Conservation (phyloP, 2,329 filamentous ascomycete genomes). For the Allantophomopsis cytisporea region DNA sequence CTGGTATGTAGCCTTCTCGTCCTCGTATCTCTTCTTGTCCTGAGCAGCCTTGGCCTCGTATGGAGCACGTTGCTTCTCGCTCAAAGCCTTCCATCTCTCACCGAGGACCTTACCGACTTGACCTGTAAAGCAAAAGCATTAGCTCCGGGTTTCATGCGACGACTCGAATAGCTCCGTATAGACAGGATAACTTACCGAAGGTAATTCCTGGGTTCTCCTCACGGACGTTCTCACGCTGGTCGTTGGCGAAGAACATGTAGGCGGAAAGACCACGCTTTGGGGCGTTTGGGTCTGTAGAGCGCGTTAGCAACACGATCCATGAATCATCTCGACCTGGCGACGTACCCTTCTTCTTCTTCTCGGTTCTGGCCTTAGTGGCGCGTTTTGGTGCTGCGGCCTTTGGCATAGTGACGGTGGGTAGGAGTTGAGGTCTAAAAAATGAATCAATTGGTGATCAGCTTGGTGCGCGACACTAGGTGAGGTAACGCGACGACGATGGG, state of each 20-base stretch:
- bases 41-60: conserved; percentile 94
- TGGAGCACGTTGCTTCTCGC: conserved; percentile 80
- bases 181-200: conserved; percentile 57
- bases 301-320: conserved; percentile 4
- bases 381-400: conserved; percentile 51
- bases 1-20: conserved; percentile 91
- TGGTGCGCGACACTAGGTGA: not conserved
- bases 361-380: conserved; percentile 42
- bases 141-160: conserved; percentile 3
- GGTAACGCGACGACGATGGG: not conserved
- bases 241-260: conserved; percentile 99
- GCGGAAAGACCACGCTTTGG: conserved; percentile 98
- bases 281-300: conserved; percentile 72
- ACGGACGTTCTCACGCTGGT: conserved; percentile 95
- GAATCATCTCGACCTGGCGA: not conserved
- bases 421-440: conserved; percentile 1
- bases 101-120: conserved; percentile 97
- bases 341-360: conserved; percentile 63
- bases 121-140: conserved; percentile 30
- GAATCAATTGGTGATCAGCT: conserved; percentile 2
- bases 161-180: too few relatives aligned
- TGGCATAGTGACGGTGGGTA: conserved; percentile 38
- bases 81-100: conserved; percentile 96
- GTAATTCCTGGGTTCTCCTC: conserved; percentile 97
- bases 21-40: conserved; percentile 99